Percentiles rank a stretch among this genome's conserved stretches.
Conservation (phyloP, 2,329 filamentous ascomycete species). For the Hypoxylon sp. region DNA sequence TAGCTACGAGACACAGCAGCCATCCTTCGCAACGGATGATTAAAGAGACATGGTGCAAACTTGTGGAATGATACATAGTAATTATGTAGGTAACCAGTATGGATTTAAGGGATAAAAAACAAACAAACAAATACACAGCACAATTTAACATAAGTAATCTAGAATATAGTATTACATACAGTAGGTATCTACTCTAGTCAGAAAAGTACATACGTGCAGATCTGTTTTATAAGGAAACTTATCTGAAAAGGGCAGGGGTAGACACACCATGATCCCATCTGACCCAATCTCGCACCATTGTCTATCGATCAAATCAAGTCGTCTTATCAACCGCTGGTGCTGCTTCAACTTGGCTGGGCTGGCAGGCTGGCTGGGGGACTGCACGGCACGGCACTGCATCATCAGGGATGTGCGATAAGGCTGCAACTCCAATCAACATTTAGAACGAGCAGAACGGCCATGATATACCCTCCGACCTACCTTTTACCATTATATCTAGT, state of each 20-base stretch:
- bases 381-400: conserved; percentile 30
- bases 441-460: conserved; percentile 34
- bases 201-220: too few species aligned
- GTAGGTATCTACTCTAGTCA: too few species aligned
- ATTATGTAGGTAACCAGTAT: too few species aligned
- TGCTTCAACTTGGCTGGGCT: conserved; percentile 17
- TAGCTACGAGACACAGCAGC: conserved; percentile 7
- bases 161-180: background rate
- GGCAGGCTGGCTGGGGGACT: conserved; percentile 9
- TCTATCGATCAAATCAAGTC: conserved; percentile 30
- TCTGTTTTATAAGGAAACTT: conserved; percentile 17
- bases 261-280: conserved; percentile 31
- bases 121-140: too few species aligned
- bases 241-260: conserved; percentile 8
- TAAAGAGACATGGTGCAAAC: too few species aligned
- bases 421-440: conserved; percentile 40
- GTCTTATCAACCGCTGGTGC: conserved; percentile 42
- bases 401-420: conserved; percentile 46
- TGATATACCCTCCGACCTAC: conserved; percentile 35
- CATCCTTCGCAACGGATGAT: background rate
- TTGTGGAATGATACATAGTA: too few species aligned
- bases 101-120: too few species aligned
- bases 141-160: too few species aligned
- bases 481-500: conserved; percentile 27
- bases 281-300: conserved; percentile 39